Base-by-base conservation (phyloP, 352 stramenopile genomes). In the Phytophthora idaei region DNA sequence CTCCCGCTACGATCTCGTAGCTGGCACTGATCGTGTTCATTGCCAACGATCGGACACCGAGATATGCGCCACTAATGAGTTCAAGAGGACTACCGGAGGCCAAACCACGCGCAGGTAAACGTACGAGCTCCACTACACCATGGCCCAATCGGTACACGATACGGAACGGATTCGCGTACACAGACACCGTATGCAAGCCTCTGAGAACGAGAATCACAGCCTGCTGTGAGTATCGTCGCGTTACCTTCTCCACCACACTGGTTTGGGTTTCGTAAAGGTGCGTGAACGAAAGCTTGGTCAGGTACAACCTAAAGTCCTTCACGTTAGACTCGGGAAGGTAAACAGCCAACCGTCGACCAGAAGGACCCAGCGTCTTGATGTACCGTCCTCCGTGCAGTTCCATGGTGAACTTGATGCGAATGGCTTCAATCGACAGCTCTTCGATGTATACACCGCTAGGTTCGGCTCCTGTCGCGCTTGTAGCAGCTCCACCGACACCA, bases 11-110 rank as follows among this genome's bases (percentile, higher is more conserved):
- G 50, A 94, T 94, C 67, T 96, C 89, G 64, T 96, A 96, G 8
- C 87, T 90, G 17, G 87, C 89, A 62, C 89, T 96, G 68, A 96
- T 96, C 4, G 83, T 89, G 56, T 96, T 96, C 89, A 95, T 96
- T 1, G 85, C 89, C 25, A 96, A 69, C 11, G 87, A 94, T 5
- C 87, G 82, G 5, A 96, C 85, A 49, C 89, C 89, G 14, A 96
- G 68, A 54, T 96, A 96, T 10, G 89, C 71, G 5, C 89, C 89
- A 61, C 78, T 93, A 61, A 96, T 78, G 11, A 96, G 64, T 60
- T 96, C 89, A 9, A 96, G 76, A 2, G 89, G 89, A 49, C 85
- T 95, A 21, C 89, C 89, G 0, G 87, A 95, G 4, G 85, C 87
- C 39, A 96, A 63, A 0, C 89, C 89, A 54, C 89, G 85, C 5